Conservation (phyloP, 2,329 filamentous ascomycete species). For the Cordyceps javanica region DNA sequence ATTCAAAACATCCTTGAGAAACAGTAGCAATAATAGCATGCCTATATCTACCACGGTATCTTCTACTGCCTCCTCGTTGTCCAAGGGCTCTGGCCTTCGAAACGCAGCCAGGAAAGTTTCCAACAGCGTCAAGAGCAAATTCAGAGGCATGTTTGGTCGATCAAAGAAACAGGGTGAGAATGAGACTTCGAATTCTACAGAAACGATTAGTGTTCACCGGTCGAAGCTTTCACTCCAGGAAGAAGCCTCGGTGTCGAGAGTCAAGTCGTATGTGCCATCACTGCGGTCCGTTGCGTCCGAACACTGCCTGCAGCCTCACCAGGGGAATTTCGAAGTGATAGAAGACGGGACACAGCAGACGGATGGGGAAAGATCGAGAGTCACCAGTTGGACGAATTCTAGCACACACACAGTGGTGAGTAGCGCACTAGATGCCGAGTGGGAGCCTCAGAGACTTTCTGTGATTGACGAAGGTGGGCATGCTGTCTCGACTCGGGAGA, state of each 20-base stretch:
- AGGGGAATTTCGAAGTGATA: constrained; percentile 49
- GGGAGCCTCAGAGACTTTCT: constrained; percentile 53
- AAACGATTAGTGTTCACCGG: constrained; percentile 26
- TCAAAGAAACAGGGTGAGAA: constrained; percentile 18
- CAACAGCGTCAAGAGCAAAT: constrained; percentile 51
- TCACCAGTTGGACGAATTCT: constrained; percentile 68
- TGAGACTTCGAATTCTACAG: constrained; percentile 17
- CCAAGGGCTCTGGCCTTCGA: constrained; percentile 32
- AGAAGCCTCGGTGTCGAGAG: constrained; percentile 40
- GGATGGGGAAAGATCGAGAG: constrained; percentile 52
- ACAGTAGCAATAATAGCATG: constrained; percentile 35
- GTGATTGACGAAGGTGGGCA: constrained; percentile 54
- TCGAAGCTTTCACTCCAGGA: constrained; percentile 30
- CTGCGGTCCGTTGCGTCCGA: constrained; percentile 41
- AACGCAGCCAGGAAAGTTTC: constrained; percentile 57
- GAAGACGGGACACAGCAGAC: constrained; percentile 31
- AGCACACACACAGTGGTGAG: constrained; percentile 49
- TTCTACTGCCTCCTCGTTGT: constrained; percentile 17
- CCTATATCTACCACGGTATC: constrained; percentile 28
- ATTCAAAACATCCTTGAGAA: constrained; percentile 45
- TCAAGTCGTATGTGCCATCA: constrained; percentile 43
- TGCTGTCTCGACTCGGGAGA: constrained; percentile 18
- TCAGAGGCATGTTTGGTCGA: constrained; percentile 40
- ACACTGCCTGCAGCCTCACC: constrained; percentile 43
- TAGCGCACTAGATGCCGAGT: constrained; percentile 31